Base-by-base conservation (phyloP, 306 rosid genomes). In the Astragalus glycyphyllos region DNA sequence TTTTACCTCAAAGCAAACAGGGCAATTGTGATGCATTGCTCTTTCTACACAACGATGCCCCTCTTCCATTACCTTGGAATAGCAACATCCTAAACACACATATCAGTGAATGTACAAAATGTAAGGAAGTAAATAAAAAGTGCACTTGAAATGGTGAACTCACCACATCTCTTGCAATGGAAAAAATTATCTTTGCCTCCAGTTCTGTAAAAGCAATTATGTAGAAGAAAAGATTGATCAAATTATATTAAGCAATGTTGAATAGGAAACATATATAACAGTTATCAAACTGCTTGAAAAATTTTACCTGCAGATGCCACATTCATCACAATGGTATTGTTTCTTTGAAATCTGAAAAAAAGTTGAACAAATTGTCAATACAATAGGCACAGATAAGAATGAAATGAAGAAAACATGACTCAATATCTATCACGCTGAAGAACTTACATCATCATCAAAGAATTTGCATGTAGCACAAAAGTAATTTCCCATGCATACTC, bases 111-210 rank as follows among this genome's bases (percentile, higher is more conserved):
- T 57, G 16, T 2, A 55, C 50, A 51, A 23, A 51, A 46, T 13
- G 13, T 11, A 11, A 1, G 5, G 11, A 11, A n/a, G 67, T n/a
- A 16, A 69, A 59, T 35, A 38, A 38, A n/a, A n/a, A n/a, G n/a
- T n/a, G n/a, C n/a, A n/a, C n/a, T n/a, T n/a, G 8, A 34, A 23
- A 44, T 12, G 55, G 8, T 17, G 6, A 29, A 71, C 89, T 75
- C 71, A 92, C 98, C 96, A 23, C 98, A 92, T 78, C 49, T 88
- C 68, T 83, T 74, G 32, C 98, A 90, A 77, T 92, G 98, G 75
- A 92, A 92, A 77, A 92, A 90, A 23, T 86, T 92, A 16, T 88
- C 90, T 68, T 66, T 78, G 41, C 98, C 98, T 46, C 98, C 98
- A 7, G 82, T 79, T 85, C 98, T 92, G 89, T 6, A 76, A 67